Conservation (phyloP, 768 basidiomycete species). For the Butyriboletus loyo region DNA sequence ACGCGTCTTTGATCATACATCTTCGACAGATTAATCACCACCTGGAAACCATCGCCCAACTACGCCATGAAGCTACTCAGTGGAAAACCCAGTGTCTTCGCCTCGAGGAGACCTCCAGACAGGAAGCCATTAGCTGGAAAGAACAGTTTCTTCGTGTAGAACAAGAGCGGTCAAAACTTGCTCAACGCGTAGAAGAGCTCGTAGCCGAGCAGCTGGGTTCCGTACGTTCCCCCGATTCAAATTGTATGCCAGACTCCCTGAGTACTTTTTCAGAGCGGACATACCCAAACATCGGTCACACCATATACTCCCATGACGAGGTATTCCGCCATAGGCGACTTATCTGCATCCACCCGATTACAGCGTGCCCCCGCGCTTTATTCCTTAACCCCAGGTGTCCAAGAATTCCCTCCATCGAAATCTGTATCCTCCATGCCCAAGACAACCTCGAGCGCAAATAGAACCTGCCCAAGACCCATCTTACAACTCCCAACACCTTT, state of each 20-base stretch:
- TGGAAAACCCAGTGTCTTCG: slow-evolving; percentile 68
- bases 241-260: neutral
- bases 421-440: slow-evolving; percentile 30
- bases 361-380: slow-evolving; percentile 15
- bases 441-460: slow-evolving; percentile 3
- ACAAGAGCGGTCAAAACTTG: slow-evolving; percentile 58
- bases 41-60: slow-evolving; percentile 54
- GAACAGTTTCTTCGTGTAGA: slow-evolving; percentile 76
- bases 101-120: slow-evolving; percentile 43
- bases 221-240: slow-evolving; percentile 32
- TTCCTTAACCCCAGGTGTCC: slow-evolving; percentile 24
- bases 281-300: slow-evolving; percentile 13
- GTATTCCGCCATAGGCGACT: slow-evolving; percentile 20
- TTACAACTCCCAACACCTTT: slow-evolving; percentile 29
- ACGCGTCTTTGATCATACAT: neutral
- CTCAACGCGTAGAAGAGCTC: slow-evolving; percentile 57
- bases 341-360: slow-evolving; percentile 29
- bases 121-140: slow-evolving; percentile 68
- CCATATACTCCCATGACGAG: slow-evolving; percentile 35
- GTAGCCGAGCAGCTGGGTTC: slow-evolving; percentile 44
- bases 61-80: slow-evolving; percentile 62
- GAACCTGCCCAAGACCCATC: slow-evolving; percentile 8
- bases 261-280: slow-evolving; percentile 12
- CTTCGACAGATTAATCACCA: slow-evolving; percentile 53
- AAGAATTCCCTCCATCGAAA: slow-evolving; percentile 33